These are phyloP conservation scores for Thymus quinquecostatus DNA, from an alignment of 257 asterid genomes.

Conservation along the genomic window DNA sequence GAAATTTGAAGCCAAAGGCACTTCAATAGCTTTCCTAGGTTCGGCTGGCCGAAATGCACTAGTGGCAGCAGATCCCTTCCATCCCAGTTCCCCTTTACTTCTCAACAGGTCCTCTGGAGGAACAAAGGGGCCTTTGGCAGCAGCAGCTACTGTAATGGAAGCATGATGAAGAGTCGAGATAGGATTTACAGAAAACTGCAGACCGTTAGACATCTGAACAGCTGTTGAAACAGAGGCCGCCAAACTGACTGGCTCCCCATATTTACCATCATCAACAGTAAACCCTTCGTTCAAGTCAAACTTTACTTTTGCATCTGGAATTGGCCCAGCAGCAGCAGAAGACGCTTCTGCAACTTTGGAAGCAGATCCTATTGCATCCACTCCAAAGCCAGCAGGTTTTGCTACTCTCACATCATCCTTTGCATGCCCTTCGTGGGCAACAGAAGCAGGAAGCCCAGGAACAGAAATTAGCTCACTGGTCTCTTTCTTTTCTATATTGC, in stretches of 20 bases:
- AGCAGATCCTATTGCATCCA: constrained; percentile 36
- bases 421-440: constrained; percentile 30
- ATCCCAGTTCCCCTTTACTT: constrained; percentile 76
- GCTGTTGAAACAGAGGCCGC: constrained; percentile 38
- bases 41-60: constrained; percentile 99
- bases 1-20: constrained; percentile 39
- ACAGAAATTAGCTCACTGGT: constrained; percentile 32
- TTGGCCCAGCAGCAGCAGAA: constrained; percentile 38
- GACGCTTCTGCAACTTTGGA: constrained; percentile 34
- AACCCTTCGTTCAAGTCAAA: constrained; percentile 87
- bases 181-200: constrained; percentile 44
- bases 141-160: constrained; percentile 82
- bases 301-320: constrained; percentile 45
- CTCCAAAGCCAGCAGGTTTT: constrained; percentile 26
- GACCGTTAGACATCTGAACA: constrained; percentile 39
- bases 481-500: constrained; percentile 38
- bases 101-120: constrained; percentile 89
- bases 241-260: constrained; percentile 50
- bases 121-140: constrained; percentile 83
- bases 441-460: constrained; percentile 30
- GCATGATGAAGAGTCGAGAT: constrained; percentile 50
- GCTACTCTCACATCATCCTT: constrained; percentile 36
- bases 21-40: constrained; percentile 67
- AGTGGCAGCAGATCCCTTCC: constrained; percentile 98
- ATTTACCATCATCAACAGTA: constrained; percentile 70